phyloP scores from a whole-genome alignment of 2,329 filamentous ascomycete genomes.

The Madurella fahalii region DNA sequence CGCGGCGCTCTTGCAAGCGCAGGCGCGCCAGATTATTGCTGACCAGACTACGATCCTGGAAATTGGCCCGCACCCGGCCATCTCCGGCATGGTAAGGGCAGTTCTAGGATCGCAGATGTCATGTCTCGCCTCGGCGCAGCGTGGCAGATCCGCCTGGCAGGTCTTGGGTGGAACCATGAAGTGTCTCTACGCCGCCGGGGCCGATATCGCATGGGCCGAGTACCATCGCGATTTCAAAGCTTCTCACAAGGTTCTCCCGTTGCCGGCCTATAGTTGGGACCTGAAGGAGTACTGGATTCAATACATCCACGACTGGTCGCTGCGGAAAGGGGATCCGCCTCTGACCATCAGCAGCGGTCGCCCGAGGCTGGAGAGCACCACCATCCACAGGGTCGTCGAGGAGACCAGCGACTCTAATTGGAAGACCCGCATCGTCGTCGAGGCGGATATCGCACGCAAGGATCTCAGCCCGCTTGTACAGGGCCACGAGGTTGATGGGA shows the following conservation, averaged over 20 bases:
- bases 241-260: slow-evolving; percentile 47
- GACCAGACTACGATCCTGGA: neutral
- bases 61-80: slow-evolving; percentile 7
- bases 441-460: slow-evolving; percentile 51
- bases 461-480: slow-evolving; percentile 52
- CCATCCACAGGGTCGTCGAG: slow-evolving; percentile 9
- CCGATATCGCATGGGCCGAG: slow-evolving; percentile 44
- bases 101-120: too few species aligned
- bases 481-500: slow-evolving; percentile 28
- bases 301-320: slow-evolving; percentile 54
- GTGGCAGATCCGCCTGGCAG: neutral
- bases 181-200: slow-evolving; percentile 1
- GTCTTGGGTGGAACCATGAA: neutral
- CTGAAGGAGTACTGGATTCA: slow-evolving; percentile 52
- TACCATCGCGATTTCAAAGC: slow-evolving; percentile 53
- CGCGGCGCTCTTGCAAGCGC: neutral
- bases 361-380: slow-evolving; percentile 8
- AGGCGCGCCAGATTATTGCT: neutral
- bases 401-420: slow-evolving; percentile 36
- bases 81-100: slow-evolving; percentile 5
- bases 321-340: slow-evolving; percentile 54
- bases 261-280: slow-evolving; percentile 61
- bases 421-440: slow-evolving; percentile 47
- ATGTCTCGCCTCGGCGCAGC: slow-evolving; percentile 1
- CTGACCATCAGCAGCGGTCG: slow-evolving; percentile 55